A percentile compares a stretch with the other conserved stretches of the same genome.
Conservation (phyloP, 1,284 basidiomycete species). For the Tremellales sp. region DNA sequence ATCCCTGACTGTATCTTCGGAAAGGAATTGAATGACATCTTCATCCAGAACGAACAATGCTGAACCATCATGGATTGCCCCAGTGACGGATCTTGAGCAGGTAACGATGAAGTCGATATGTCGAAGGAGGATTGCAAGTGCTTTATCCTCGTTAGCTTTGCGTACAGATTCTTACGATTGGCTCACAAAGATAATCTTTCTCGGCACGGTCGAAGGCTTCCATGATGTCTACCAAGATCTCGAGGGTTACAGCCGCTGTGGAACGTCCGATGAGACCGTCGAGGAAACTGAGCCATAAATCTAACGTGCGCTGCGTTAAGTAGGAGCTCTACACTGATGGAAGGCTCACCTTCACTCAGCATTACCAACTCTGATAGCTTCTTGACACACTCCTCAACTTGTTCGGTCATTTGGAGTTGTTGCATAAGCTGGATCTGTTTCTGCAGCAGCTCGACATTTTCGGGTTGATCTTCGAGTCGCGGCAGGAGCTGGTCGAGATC, state of each 20-base stretch:
- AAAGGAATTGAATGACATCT: slow-evolving; percentile 44
- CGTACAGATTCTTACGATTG: too few relatives aligned
- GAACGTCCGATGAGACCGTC: slow-evolving; percentile 20
- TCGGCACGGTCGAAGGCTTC: slow-evolving; percentile 67
- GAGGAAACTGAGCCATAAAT: slow-evolving; percentile 31
- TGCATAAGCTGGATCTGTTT: slow-evolving; percentile 33
- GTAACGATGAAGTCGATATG: slow-evolving; percentile 64
- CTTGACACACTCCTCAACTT: slow-evolving; percentile 19
- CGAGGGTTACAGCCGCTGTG: slow-evolving; percentile 26
- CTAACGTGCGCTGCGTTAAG: slow-evolving; percentile 9
- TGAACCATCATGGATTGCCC: slow-evolving; percentile 45
- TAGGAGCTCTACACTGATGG: background rate
- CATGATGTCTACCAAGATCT: slow-evolving; percentile 58
- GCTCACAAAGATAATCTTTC: slow-evolving; percentile 73
- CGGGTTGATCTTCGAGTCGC: slow-evolving; percentile 23
- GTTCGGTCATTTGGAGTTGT: slow-evolving; percentile 21
- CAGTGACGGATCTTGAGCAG: slow-evolving; percentile 35
- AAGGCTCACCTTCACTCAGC: slow-evolving; percentile 32
- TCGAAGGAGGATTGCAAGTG: slow-evolving; percentile 64
- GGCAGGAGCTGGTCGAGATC: slow-evolving; percentile 28
- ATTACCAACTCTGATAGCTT: slow-evolving; percentile 27
- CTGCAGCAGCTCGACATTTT: slow-evolving; percentile 29
- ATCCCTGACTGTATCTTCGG: slow-evolving; percentile 57
- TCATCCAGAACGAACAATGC: slow-evolving; percentile 46
- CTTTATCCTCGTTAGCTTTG: too few relatives aligned